Conservation (phyloP, 2,329 filamentous ascomycete species). For the Scedosporium apiospermum region DNA sequence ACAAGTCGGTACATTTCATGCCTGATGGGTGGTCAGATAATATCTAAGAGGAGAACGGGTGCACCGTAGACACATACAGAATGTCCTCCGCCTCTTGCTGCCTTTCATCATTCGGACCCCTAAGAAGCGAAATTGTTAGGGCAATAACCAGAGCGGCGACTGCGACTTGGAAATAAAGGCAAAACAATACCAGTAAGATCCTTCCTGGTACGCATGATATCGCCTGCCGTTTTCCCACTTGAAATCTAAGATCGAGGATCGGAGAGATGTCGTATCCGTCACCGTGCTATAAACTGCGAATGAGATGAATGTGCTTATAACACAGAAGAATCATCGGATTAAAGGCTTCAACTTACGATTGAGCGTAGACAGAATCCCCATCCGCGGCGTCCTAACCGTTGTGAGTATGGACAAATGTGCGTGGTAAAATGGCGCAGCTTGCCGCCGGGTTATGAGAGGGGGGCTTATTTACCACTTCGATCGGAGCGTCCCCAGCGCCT, state of each 20-base stretch:
- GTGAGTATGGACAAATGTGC: too few relatives aligned
- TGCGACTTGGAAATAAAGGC: neutral
- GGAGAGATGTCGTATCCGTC: conserved; percentile 19
- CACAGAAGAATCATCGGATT: too few relatives aligned
- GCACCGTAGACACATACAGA: conserved; percentile 8
- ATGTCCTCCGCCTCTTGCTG: conserved; percentile 19
- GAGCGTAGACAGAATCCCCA: too few relatives aligned
- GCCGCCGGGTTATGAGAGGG: too few relatives aligned
- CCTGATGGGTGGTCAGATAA: conserved; percentile 7
- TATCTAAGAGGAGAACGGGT: too few relatives aligned
- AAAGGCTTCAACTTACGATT: too few relatives aligned
- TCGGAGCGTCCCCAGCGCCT: too few relatives aligned
- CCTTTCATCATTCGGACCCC: conserved; percentile 18
- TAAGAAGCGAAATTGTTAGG: neutral
- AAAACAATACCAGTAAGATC: conserved; percentile 19
- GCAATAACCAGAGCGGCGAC: neutral
- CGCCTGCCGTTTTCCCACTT: conserved; percentile 35
- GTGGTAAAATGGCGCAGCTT: too few relatives aligned
- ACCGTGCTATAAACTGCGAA: neutral
- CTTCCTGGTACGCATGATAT: conserved; percentile 30
- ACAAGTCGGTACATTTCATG: conserved; percentile 17
- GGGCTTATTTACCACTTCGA: too few relatives aligned
- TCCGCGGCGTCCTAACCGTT: too few relatives aligned
- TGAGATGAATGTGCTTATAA: too few relatives aligned
- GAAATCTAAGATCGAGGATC: conserved; percentile 32